Base-by-base conservation (phyloP, 352 stramenopile genomes). In the Pythium pyrilobum region DNA sequence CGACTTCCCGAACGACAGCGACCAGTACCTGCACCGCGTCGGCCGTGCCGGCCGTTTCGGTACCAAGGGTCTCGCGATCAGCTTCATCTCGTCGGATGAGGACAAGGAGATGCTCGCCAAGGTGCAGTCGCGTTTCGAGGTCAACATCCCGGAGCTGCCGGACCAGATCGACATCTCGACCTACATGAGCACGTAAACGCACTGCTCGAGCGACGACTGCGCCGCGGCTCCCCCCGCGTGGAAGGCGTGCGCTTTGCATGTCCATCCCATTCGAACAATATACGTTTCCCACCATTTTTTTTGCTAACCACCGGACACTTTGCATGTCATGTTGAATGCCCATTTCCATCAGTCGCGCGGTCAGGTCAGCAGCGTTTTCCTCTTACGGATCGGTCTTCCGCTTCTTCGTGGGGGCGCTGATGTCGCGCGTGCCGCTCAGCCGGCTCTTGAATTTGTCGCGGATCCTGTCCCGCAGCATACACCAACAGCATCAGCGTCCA, bases 21-120 rank as follows among this genome's bases (percentile, higher is more conserved):
- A 99, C 81, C 93, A 99, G 73, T 99, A 99, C 79, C 82, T 99
- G 44, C 97, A 99, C 78, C 92, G 97, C 66, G 88, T 99, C 24
- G 97, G 97, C 59, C 94, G 97, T 77, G 97, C 97, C 20, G 97
- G 97, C 67, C 93, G 97, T 76, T 99, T 99, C 71, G 97, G 97
- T 63, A 99, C 97, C 47, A 99, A 99, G 85, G 97, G 97, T 75
- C 87, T 99, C 61, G 97, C 97, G 47, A 99, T 99, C 82, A 98
- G 90, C 56, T 99, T 99, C 80, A 97, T 99, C 64, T 98, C 96
- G 38, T 98, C 91, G 45, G 87, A 97, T 50, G 81, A 96, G 51
- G 97, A 99, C 74, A 96, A 97, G 63, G 94, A 98, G 62, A 98
- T 98, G 78, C 87, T 99, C 18, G 87, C 95, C 29, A 96, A 98